Evolutionary conservation across 1,284 basidiomycete species (phyloP).

Genomic region (Apiotrichum akiyoshidainum): DNA sequence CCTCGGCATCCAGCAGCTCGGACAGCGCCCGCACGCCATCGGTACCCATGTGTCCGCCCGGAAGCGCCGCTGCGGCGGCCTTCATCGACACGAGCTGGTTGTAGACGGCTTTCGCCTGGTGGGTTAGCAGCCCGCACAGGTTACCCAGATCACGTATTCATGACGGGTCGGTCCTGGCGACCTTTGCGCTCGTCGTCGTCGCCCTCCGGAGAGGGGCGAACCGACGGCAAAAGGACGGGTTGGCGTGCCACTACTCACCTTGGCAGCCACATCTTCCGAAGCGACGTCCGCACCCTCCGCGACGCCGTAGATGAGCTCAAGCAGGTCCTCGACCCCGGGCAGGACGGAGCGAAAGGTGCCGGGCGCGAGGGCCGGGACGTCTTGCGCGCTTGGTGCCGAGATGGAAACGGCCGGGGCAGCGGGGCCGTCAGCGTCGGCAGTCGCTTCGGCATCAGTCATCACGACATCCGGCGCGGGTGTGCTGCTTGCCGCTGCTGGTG

Average conservation of each 20-base stretch:
- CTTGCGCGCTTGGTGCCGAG: neutral
- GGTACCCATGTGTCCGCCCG: conserved; percentile 18
- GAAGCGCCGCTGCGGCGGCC: conserved; percentile 7
- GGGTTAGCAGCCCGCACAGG: too few relatives aligned
- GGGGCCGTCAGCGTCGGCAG: neutral
- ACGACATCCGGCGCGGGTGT: neutral
- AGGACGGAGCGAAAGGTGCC: conserved; percentile 19
- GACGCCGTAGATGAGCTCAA: conserved; percentile 14
- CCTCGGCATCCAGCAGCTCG: conserved; percentile 14
- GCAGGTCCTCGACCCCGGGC: conserved; percentile 15
- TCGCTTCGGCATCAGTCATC: neutral
- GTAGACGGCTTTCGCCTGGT: conserved; percentile 15
- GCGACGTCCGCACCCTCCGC: conserved; percentile 8
- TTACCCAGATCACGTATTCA: too few relatives aligned
- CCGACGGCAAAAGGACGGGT: neutral
- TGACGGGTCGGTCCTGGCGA: too few relatives aligned
- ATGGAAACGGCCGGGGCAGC: neutral
- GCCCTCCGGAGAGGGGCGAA: too few relatives aligned
- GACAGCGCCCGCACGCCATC: conserved; percentile 12
- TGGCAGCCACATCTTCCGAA: conserved; percentile 10
- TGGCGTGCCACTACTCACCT: too few relatives aligned
- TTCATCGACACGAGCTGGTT: conserved; percentile 11
- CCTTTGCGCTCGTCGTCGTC: too few relatives aligned
- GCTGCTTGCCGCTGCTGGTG: neutral
- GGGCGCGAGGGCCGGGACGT: conserved; percentile 3